Base-by-base conservation (phyloP, 163 green algal species). In the Scenedesmus sp. region DNA sequence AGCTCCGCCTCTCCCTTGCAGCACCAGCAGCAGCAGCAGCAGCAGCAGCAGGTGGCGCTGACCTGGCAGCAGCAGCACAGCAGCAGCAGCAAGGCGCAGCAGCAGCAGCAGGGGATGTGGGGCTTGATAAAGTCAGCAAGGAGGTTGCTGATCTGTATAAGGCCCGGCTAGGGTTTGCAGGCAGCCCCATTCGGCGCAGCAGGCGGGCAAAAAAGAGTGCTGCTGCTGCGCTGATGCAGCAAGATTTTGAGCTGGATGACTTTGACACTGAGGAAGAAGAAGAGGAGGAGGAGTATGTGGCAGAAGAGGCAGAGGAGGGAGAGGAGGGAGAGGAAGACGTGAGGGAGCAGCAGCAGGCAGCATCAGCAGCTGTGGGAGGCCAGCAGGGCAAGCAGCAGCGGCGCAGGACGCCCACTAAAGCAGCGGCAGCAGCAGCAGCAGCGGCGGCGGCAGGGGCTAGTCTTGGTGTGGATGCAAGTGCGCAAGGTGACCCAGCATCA, bases 111-210 rank as follows among this genome's bases (percentile, higher is more conserved):
- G 15, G 5, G 3, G 74, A 88, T 26, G 59, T 92, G 34, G 77
- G 56, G 7, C 4, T 92, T 15, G 81, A 66, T 20, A 77, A 73
- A 66, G 34, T 91, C 70, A 86, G 55, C 56, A 46, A 52, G 55
- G 87, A 91, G 23, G 87, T 62, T 18, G 87, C 87, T 34, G 87
- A 82, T 52, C 73, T 91, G 54, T 91, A 86, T 23, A 74, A 46
- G 62, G 87, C 52, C 5, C 74, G 73, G 60, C 12, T 34, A 66
- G 60, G 26, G 13, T 20, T 34, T 13, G n/a, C 18, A 3, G 67
- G 20, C 54, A 77, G 67, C 67, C 46, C 15, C 67, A 73, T 56
- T 1, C 34, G 74, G 18, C 26, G 46, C 86, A 89, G 62, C 46
- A 77, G 66, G 18, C 20, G 86, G 3, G 85, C 64, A 10, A 88